phyloP scores from a whole-genome alignment of 345 rosid genomes.

The Trapa bicornis region DNA sequence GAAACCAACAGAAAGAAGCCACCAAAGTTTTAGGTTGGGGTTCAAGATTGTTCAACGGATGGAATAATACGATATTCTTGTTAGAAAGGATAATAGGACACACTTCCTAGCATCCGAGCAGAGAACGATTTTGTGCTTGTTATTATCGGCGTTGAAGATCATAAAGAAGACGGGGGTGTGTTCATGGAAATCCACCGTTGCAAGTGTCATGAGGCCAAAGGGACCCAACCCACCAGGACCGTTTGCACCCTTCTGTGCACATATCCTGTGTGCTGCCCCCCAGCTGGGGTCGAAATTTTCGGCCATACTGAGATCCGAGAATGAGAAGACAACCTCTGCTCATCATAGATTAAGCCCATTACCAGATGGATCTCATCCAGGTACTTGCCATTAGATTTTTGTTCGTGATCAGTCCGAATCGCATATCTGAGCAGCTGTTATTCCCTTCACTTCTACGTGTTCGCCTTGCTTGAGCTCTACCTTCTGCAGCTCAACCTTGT shows the following conservation, averaged over 20 bases:
- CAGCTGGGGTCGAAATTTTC: slow-evolving; percentile 46
- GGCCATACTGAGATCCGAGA: slow-evolving; percentile 41
- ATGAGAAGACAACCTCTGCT: slow-evolving; percentile 46
- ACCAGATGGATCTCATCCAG: neutral
- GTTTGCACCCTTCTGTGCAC: slow-evolving; percentile 32
- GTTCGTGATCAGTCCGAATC: neutral
- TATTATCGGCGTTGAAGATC: slow-evolving; percentile 29
- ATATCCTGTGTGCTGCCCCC: slow-evolving; percentile 43
- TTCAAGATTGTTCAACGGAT: neutral
- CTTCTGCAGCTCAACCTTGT: slow-evolving; percentile 20
- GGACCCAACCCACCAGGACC: slow-evolving; percentile 68
- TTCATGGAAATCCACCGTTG: slow-evolving; percentile 15
- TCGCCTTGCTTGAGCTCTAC: slow-evolving; percentile 28
- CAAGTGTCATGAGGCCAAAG: slow-evolving; percentile 69
- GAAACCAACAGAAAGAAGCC: slow-evolving; percentile 1
- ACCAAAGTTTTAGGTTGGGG: neutral
- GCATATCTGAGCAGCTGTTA: slow-evolving; percentile 54
- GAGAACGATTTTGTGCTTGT: slow-evolving; percentile 42
- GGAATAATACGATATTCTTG: too few relatives aligned
- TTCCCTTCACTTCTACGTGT: slow-evolving; percentile 41
- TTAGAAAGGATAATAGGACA: slow-evolving; percentile 2
- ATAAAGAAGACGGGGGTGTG: slow-evolving; percentile 75
- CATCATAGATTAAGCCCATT: neutral
- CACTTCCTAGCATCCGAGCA: slow-evolving; percentile 81
- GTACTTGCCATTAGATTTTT: too few relatives aligned